A percentile compares a stretch with the other conserved stretches of the same genome.
Conservation (phyloP, 495 filamentous ascomycete species). For the Tuber borchii region DNA sequence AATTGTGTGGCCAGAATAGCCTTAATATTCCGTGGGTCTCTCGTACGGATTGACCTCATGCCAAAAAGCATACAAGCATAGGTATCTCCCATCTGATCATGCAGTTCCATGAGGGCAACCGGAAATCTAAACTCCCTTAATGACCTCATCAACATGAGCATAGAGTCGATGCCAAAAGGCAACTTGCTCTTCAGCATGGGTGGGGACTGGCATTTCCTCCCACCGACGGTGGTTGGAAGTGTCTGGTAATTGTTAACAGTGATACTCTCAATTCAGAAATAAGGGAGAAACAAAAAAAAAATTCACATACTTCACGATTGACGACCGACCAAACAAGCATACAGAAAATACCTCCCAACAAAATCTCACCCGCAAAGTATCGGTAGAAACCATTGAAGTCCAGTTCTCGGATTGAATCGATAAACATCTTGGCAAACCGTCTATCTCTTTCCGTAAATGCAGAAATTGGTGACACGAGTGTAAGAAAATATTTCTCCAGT, state of each 20-base stretch:
- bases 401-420: not conserved
- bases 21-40: constrained; percentile 47
- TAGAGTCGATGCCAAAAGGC: constrained; percentile 21
- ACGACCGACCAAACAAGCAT: not conserved
- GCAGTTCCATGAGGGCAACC: constrained; percentile 6
- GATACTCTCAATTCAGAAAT: not conserved
- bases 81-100: constrained; percentile 23
- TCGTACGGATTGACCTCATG: constrained; percentile 39
- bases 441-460: not conserved
- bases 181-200: constrained; percentile 17
- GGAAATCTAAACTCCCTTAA: constrained; percentile 19
- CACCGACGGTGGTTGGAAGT: constrained; percentile 7
- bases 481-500: not conserved
- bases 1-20: constrained; percentile 45
- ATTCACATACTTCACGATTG: not conserved
- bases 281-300: not conserved
- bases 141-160: constrained; percentile 16
- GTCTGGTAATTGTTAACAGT: not conserved
- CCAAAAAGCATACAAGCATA: constrained; percentile 35
- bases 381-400: not conserved
- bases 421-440: not conserved
- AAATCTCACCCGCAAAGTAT: not conserved
- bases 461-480: not conserved
- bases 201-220: constrained; percentile 16
- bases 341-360: not conserved